Conservation (phyloP, 805 yeast species). For the Zygotorulaspora danielsina region DNA sequence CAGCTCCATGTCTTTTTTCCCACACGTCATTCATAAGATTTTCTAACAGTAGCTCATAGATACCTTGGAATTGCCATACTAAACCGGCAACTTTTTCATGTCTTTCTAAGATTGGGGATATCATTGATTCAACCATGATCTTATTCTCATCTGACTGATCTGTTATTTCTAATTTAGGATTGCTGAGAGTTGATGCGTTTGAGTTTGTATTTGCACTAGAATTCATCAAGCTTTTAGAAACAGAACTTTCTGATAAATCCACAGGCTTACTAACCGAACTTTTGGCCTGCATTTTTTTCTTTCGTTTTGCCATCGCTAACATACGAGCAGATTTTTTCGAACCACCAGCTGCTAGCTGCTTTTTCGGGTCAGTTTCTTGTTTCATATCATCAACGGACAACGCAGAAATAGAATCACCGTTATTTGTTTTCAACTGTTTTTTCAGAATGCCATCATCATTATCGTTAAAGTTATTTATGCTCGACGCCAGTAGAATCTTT, state of each 20-base stretch:
- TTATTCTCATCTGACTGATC: slow-evolving; percentile 76
- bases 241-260: slow-evolving; percentile 67
- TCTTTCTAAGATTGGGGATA: slow-evolving; percentile 63
- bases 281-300: slow-evolving; percentile 69
- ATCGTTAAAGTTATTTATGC: slow-evolving; percentile 21
- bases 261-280: slow-evolving; percentile 49
- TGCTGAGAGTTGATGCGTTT: slow-evolving; percentile 22
- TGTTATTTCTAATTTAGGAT: slow-evolving; percentile 57
- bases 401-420: not conserved
- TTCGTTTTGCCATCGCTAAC: slow-evolving; percentile 91
- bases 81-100: slow-evolving; percentile 67
- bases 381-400: slow-evolving; percentile 1
- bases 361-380: slow-evolving; percentile 16
- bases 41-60: slow-evolving; percentile 71
- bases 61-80: slow-evolving; percentile 93
- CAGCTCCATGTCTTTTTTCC: slow-evolving; percentile 96
- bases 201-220: slow-evolving; percentile 21
- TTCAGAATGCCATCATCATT: slow-evolving; percentile 10
- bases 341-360: slow-evolving; percentile 18
- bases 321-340: slow-evolving; percentile 62
- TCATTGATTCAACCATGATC: slow-evolving; percentile 77
- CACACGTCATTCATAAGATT: slow-evolving; percentile 82
- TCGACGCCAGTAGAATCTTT: slow-evolving; percentile 29
- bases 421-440: slow-evolving; percentile 12
- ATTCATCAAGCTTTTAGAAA: slow-evolving; percentile 42